Percentiles rank a stretch among this genome's conserved stretches.
phyloP scores from a whole-genome alignment of 2,329 filamentous ascomycete species.

The Phaeomoniella chlamydospora region DNA sequence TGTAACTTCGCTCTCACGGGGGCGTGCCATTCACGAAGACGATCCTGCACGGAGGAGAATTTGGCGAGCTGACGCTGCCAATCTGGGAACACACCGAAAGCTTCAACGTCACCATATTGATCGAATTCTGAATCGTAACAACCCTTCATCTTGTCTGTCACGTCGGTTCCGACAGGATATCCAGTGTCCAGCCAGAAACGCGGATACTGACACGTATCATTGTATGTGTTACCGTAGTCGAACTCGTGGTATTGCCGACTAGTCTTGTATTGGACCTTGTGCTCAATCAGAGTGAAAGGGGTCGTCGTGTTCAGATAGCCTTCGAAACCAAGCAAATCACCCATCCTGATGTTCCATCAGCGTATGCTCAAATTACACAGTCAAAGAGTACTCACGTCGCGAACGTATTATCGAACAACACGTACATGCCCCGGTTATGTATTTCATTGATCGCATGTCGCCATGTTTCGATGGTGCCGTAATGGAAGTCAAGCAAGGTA shows the following conservation, averaged over 20 bases:
- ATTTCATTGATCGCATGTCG: conserved; percentile 43
- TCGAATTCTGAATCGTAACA: conserved; percentile 53
- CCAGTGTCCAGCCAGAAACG: conserved; percentile 48
- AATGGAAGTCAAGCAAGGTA: conserved; percentile 48
- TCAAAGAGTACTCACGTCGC: conserved; percentile 33
- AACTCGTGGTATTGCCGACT: conserved; percentile 45
- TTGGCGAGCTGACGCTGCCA: conserved; percentile 51
- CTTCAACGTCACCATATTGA: conserved; percentile 49
- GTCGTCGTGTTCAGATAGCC: conserved; percentile 44
- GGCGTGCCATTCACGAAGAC: conserved; percentile 48
- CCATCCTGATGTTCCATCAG: conserved; percentile 26
- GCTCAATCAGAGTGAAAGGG: conserved; percentile 39
- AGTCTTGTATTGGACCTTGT: conserved; percentile 43
- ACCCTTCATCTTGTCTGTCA: conserved; percentile 32
- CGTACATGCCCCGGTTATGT: conserved; percentile 50
- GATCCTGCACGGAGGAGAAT: conserved; percentile 53
- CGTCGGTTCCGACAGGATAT: conserved; percentile 30
- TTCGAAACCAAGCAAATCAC: conserved; percentile 48
- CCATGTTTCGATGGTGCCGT: conserved; percentile 45
- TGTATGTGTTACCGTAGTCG: conserved; percentile 35
- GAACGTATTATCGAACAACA: conserved; percentile 52
- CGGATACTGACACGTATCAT: conserved; percentile 42
- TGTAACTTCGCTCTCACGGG: conserved; percentile 42
- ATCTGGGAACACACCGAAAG: conserved; percentile 48
- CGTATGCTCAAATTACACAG: neutral